Evolutionary conservation across 2,329 filamentous ascomycete genomes (phyloP).

Genomic region (Stachybotrys chlorohalonatus): DNA sequence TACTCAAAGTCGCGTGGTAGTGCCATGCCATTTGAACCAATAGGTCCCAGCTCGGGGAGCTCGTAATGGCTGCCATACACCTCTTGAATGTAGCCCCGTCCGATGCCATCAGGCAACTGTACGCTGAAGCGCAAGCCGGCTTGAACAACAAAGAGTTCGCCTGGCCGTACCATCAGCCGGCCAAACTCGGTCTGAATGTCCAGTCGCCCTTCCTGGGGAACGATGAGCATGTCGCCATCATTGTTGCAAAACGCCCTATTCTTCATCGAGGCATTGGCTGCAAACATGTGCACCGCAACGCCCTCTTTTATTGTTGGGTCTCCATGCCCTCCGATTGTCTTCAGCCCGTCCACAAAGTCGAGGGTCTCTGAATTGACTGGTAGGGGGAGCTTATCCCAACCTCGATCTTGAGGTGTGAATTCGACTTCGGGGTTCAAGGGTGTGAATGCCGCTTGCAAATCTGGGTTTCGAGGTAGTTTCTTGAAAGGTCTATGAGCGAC

Average conservation of each 20-base stretch:
- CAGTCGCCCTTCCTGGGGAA: constrained; percentile 53
- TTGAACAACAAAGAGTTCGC: constrained; percentile 57
- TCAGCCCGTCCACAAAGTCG: constrained; percentile 24
- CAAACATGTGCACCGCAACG: constrained; percentile 4
- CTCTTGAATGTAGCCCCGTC: constrained; percentile 58
- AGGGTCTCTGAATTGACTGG: too few species aligned
- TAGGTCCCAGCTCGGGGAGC: constrained; percentile 56
- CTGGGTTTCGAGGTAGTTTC: too few species aligned
- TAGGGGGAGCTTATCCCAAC: too few species aligned
- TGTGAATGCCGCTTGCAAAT: too few species aligned
- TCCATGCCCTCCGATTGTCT: constrained; percentile 37
- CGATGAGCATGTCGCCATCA: constrained; percentile 54
- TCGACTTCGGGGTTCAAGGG: too few species aligned
- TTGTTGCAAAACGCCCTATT: constrained; percentile 41
- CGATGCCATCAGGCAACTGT: constrained; percentile 37
- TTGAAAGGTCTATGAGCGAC: too few species aligned
- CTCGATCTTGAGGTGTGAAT: too few species aligned
- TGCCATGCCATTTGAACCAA: constrained; percentile 59
- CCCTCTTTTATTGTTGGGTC: constrained; percentile 33
- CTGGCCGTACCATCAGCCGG: constrained; percentile 52
- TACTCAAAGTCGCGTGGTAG: constrained; percentile 56
- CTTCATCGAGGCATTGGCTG: constrained; percentile 23
- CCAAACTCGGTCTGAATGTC: constrained; percentile 63
- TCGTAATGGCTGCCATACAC: constrained; percentile 55
- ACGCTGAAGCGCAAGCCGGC: constrained; percentile 41